Conservation (phyloP, 768 basidiomycete genomes). For the Hortiboletus flavorubellus region DNA sequence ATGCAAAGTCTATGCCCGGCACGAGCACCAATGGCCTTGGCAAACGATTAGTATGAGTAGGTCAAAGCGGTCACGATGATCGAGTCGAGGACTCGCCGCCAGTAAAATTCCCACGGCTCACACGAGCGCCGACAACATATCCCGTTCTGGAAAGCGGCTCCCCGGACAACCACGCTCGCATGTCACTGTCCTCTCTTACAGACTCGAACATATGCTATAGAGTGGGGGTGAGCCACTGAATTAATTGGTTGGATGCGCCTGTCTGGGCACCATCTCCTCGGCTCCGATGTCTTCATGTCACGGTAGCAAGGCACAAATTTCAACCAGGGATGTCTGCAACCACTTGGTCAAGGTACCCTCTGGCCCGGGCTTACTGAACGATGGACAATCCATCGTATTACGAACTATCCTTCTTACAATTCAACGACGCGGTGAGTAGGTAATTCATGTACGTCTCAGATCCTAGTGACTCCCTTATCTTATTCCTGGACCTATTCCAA, state of each 20-base stretch:
- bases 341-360: not conserved
- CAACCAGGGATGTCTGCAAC: not conserved
- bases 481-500: not conserved
- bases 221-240: too few species aligned
- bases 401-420: conserved; percentile 4
- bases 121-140: conserved; percentile 17
- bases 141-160: conserved; percentile 20
- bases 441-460: not conserved
- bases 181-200: not conserved
- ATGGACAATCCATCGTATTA: not conserved
- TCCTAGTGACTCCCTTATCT: not conserved
- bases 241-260: too few species aligned
- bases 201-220: not conserved
- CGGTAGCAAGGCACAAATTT: not conserved
- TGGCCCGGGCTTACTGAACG: not conserved
- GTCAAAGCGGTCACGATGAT: not conserved
- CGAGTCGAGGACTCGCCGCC: not conserved
- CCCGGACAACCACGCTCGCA: too few species aligned
- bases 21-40: not conserved
- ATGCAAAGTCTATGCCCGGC: not conserved
- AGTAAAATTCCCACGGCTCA: conserved; percentile 8
- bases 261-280: not conserved
- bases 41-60: not conserved
- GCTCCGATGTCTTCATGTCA: not conserved
- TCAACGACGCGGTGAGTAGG: conserved; percentile 11